These are phyloP conservation scores for Kentomonas sorsogonicus DNA, from an alignment of 208 protist species.

Conservation along the genomic window DNA sequence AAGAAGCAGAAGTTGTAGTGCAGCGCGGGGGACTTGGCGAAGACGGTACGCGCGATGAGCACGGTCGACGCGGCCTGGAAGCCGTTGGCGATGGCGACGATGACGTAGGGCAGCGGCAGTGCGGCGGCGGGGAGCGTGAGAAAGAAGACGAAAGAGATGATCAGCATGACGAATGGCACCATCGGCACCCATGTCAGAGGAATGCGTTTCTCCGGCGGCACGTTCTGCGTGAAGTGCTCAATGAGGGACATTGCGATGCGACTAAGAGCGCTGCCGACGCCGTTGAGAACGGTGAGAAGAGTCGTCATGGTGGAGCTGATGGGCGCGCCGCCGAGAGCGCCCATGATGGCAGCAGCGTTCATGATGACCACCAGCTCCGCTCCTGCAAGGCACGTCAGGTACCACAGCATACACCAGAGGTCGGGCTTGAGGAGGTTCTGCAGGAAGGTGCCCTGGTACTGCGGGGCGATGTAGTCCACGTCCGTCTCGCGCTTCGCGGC, in stretches of 20 bases:
- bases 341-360: slow-evolving; percentile 26
- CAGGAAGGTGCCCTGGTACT: slow-evolving; percentile 32
- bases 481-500: slow-evolving; percentile 12
- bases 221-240: slow-evolving; percentile 48
- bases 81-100: slow-evolving; percentile 49
- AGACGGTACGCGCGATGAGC: slow-evolving; percentile 62
- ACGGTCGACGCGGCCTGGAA: slow-evolving; percentile 28
- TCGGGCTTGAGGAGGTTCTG: slow-evolving; percentile 17
- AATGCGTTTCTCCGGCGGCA: slow-evolving; percentile 50
- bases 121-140: slow-evolving; percentile 21
- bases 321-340: slow-evolving; percentile 11
- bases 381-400: slow-evolving; percentile 16
- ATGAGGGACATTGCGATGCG: slow-evolving; percentile 45
- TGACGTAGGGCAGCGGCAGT: slow-evolving; percentile 42
- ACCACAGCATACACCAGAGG: slow-evolving; percentile 21
- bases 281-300: slow-evolving; percentile 22
- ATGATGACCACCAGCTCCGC: slow-evolving; percentile 20
- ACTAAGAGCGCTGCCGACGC: slow-evolving; percentile 24
- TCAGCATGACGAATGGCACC: slow-evolving; percentile 25
- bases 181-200: slow-evolving; percentile 45
- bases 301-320: slow-evolving; percentile 13
- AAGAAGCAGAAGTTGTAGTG: slow-evolving; percentile 64
- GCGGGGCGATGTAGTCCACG: slow-evolving; percentile 55
- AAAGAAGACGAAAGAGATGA: slow-evolving; percentile 37
- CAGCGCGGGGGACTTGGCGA: slow-evolving; percentile 57